Evolutionary conservation across 1,139 yeast genomes (phyloP).

Genomic region (Ashbya aceris): DNA sequence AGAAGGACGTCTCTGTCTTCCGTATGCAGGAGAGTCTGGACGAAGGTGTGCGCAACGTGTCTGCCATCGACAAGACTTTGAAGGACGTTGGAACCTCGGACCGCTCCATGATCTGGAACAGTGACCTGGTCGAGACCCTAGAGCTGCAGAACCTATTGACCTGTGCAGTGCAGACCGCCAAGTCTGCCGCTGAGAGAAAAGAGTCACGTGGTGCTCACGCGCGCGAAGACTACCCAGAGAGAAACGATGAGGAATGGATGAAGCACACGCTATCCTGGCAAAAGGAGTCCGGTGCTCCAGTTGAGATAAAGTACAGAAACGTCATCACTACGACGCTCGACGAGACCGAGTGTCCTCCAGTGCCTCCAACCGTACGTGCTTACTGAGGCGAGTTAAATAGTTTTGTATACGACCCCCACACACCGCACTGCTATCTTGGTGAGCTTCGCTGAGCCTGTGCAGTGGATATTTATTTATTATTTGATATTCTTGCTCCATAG

Average conservation of each 20-base stretch:
- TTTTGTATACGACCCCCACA: background rate
- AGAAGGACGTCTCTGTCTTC: slow-evolving; percentile 93
- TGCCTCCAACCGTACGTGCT: slow-evolving; percentile 95
- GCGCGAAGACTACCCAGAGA: slow-evolving; percentile 91
- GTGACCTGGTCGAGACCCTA: slow-evolving; percentile 90
- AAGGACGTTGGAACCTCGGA: slow-evolving; percentile 77
- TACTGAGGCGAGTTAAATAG: slow-evolving; percentile 40
- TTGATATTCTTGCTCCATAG: background rate
- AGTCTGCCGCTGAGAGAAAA: slow-evolving; percentile 86
- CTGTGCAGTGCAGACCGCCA: slow-evolving; percentile 95
- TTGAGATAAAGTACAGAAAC: slow-evolving; percentile 73
- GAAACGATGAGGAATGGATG: slow-evolving; percentile 97
- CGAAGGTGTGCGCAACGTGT: slow-evolving; percentile 78
- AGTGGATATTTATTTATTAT: background rate
- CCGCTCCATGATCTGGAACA: slow-evolving; percentile 98
- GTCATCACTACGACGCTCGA: slow-evolving; percentile 82
- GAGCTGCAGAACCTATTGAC: slow-evolving; percentile 95
- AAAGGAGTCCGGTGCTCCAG: slow-evolving; percentile 56
- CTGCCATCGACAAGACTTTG: slow-evolving; percentile 65
- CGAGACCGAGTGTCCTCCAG: slow-evolving; percentile 86
- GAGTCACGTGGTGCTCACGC: slow-evolving; percentile 99
- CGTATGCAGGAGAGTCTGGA: slow-evolving; percentile 89
- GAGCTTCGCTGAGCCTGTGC: no score
- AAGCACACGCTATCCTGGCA: slow-evolving; percentile 97
- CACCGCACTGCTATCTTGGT: background rate